Evolutionary conservation across 345 rosid genomes (phyloP).

Genomic region (Eucalyptus cloeziana): DNA sequence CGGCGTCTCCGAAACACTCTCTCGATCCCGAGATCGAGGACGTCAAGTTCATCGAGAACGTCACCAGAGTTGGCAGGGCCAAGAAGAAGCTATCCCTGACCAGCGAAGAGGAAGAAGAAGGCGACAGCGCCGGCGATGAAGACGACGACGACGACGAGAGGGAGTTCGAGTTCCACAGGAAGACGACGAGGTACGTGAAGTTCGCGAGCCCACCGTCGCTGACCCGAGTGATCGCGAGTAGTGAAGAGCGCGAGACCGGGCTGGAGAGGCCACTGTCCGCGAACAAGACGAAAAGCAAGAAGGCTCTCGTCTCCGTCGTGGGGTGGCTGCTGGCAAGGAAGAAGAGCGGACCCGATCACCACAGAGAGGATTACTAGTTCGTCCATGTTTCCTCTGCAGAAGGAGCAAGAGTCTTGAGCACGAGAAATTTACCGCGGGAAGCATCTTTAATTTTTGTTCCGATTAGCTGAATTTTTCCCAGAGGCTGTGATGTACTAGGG

Average conservation of each 20-base stretch:
- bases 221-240: constrained; percentile 21
- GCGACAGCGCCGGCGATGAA: neutral
- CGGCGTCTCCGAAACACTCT: constrained; percentile 5
- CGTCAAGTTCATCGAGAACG: constrained; percentile 24
- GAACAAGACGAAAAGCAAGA: constrained; percentile 18
- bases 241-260: neutral
- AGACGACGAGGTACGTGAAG: constrained; percentile 41
- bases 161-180: constrained; percentile 31
- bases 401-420: neutral
- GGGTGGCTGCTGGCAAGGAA: constrained; percentile 51
- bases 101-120: neutral
- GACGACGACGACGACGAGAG: neutral
- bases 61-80: neutral
- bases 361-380: neutral
- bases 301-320: constrained; percentile 26
- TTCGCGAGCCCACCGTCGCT: constrained; percentile 51
- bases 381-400: neutral
- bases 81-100: neutral
- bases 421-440: neutral
- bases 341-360: neutral
- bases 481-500: neutral
- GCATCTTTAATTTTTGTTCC: neutral
- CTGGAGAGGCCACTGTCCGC: constrained; percentile 11
- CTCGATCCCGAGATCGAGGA: constrained; percentile 26
- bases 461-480: neutral